Conservation (phyloP, 306 rosid species). For the Cucurbita moschata region DNA sequence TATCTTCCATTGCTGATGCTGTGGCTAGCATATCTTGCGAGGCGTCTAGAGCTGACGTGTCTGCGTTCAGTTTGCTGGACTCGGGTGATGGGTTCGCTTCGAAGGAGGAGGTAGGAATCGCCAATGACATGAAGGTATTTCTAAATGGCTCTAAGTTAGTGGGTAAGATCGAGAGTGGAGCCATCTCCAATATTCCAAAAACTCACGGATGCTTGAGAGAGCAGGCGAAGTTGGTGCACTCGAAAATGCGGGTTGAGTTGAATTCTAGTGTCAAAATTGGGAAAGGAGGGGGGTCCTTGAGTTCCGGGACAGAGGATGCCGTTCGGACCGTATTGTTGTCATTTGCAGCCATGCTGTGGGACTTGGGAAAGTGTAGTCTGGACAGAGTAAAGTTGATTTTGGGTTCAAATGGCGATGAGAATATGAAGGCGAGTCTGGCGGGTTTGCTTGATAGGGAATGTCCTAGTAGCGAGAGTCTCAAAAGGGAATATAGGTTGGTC, state of each 20-base stretch:
- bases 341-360: slow-evolving; percentile 31
- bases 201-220: slow-evolving; percentile 50
- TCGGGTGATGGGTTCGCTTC: slow-evolving; percentile 55
- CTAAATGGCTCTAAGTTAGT: slow-evolving; percentile 71
- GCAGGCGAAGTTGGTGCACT: slow-evolving; percentile 45
- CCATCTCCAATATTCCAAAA: slow-evolving; percentile 28
- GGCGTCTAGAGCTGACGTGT: slow-evolving; percentile 49
- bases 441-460: slow-evolving; percentile 35
- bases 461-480: slow-evolving; percentile 29
- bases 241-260: slow-evolving; percentile 43
- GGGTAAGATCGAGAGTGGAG: slow-evolving; percentile 35
- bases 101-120: slow-evolving; percentile 69
- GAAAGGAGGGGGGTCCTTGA: slow-evolving; percentile 14
- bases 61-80: slow-evolving; percentile 47
- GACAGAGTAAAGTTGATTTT: slow-evolving; percentile 27
- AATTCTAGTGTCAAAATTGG: slow-evolving; percentile 32
- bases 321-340: slow-evolving; percentile 27
- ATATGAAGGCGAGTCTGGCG: slow-evolving; percentile 17
- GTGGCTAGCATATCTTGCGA: slow-evolving; percentile 74
- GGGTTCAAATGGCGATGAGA: slow-evolving; percentile 13
- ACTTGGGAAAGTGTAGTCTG: slow-evolving; percentile 46
- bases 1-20: slow-evolving; percentile 35
- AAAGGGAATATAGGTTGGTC: slow-evolving; percentile 20
- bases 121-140: slow-evolving; percentile 54
- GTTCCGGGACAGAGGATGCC: slow-evolving; percentile 18